Evolutionary conservation across 192 early-diverging fungal genomes (phyloP), one percentile per base, ranked within the genome.

Genomic region (Coemansia sp.): DNA sequence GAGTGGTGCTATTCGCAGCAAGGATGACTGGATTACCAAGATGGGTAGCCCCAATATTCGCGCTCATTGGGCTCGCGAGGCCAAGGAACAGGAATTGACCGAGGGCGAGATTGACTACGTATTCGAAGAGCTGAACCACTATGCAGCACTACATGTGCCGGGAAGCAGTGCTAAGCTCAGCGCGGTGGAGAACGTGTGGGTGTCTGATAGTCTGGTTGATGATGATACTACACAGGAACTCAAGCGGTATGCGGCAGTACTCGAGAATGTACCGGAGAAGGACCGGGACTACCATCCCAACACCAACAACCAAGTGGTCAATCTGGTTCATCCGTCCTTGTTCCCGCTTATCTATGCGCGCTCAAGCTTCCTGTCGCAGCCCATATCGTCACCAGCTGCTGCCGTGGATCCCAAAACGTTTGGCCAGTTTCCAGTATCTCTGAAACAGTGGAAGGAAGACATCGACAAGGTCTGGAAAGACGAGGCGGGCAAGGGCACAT

Each of bases 251-350:
- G 63, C 61, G 1, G 64, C 71, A 2, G 65, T 71, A 15, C 72
- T 86, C 14, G 74, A 78, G 38, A 57, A 71, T n/a, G 67, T 70
- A 11, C 74, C 75, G 0, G 69, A 65, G 1, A 62, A 59, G 20
- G 34, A 50, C 11, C 64, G 62, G 55, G 78, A 83, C 63, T 86
- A 78, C 72, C 83, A 82, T 57, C 77, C 75, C 2, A 66, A 75
- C 12, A 74, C 68, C 52, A 63, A 81, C 63, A 59, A 83, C 34
- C 77, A 81, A 59, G 84, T 86, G 14, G 71, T 84, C 5, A 76
- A 84, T 40, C 74, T 86, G 5, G 75, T 86, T 4, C 80, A 86
- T 38, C 84, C 82, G 11, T 84, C 83, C 46, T 71, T 86, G 8
- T 84, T 66, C 62, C 80, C 80, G 58, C 65, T 86, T 3, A 55